Base-by-base conservation (phyloP, 257 asterid species). In the Solanum chiquidenum region DNA sequence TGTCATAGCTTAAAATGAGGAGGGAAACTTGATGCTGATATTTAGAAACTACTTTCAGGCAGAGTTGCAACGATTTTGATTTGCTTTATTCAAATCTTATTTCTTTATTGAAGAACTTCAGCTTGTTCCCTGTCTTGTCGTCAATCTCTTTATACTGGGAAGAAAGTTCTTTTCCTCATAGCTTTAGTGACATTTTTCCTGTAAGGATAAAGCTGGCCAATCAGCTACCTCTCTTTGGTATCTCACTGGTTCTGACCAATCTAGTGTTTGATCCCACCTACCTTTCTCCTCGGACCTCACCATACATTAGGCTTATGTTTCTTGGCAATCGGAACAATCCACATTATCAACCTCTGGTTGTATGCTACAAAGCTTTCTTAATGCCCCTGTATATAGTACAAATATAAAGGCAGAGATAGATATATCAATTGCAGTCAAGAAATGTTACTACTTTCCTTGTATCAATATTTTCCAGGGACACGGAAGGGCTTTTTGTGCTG, bases 401-500 rank as follows among this genome's bases (percentile, higher is more conserved):
- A 29, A 29, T 29, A 29, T 29, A 29, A 29, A 29, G 29, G 29
- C 29, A 29, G 29, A 29, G 29, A 29, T 29, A 29, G 29, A 29
- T 29, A 12, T 44, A 5, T 44, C 49, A 44, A 4, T 44, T 44
- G 49, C 14, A 44, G 49, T 44, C 14, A 11, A 44, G 14, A 42
- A 42, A 42, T 42, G n/a, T 7, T 42, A 44, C 14, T 69, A 52
- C 62, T 68, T 87, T 29, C 13, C 71, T 35, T 60, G 27, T 62
- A 60, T 25, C 44, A 21, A 62, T 5, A 12, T 64, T 64, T 64
- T 72, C 73, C 85, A 94, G 98, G 98, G 98, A 74, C 93, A 88
- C 25, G 98, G 99, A 82, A 94, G 98, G 92, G 96, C 98, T 89
- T 95, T 95, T 88, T 96, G 98, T 94, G 97, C 98, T n/a, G 99